Conservation (phyloP, 2,329 filamentous ascomycete species). For the Talaromyces pinophilus region DNA sequence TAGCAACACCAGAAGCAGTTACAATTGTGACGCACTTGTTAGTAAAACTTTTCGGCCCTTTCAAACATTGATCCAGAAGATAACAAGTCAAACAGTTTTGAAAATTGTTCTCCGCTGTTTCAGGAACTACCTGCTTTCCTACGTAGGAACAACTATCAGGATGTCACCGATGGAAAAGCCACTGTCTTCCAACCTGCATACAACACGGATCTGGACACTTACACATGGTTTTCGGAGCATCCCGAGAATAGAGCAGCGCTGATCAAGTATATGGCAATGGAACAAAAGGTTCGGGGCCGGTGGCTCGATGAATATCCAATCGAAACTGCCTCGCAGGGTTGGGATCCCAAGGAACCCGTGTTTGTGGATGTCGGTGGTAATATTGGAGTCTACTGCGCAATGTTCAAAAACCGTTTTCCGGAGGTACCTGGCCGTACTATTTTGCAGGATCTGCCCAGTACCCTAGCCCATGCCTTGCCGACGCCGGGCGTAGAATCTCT, state of each 20-base stretch:
- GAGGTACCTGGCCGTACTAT: background rate
- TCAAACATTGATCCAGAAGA: too few species aligned
- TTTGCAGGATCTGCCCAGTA: background rate
- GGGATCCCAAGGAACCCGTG: background rate
- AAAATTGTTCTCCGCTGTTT: background rate
- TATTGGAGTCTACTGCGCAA: background rate
- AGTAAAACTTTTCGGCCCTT: background rate
- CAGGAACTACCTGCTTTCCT: background rate
- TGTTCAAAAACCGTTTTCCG: background rate
- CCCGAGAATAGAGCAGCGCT: background rate
- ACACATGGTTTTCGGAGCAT: background rate
- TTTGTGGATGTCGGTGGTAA: background rate
- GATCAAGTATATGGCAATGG: background rate
- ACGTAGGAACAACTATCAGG: background rate
- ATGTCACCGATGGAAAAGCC: background rate
- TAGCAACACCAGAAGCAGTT: background rate
- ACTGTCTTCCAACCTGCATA: background rate
- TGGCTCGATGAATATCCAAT: background rate
- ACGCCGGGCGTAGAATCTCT: background rate
- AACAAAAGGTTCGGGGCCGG: background rate
- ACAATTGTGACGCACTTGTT: background rate
- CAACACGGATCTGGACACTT: background rate
- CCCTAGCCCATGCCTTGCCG: background rate
- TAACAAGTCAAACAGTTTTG: background rate
- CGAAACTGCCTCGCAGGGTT: background rate